Percentiles rank a stretch among this genome's conserved stretches.
These are phyloP conservation scores for Letharia lupina DNA, from an alignment of 495 filamentous ascomycete genomes.

Conservation along the genomic window DNA sequence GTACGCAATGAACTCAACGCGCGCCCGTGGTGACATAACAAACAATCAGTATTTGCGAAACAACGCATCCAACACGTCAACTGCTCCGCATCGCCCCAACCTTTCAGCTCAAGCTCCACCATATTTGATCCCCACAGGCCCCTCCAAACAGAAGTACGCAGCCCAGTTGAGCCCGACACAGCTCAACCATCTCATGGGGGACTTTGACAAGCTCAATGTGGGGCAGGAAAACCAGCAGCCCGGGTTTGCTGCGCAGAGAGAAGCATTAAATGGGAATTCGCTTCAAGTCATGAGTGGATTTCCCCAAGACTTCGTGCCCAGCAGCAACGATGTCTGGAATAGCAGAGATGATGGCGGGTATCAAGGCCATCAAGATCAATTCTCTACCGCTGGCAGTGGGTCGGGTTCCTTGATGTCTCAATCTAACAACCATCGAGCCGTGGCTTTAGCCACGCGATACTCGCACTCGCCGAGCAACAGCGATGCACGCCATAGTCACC, in stretches of 20 bases:
- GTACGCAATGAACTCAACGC: constrained; percentile 13
- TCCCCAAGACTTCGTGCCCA: constrained; percentile 9
- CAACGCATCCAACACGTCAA: constrained; percentile 8
- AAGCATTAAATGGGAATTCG: constrained; percentile 5
- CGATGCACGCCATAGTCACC: constrained; percentile 42
- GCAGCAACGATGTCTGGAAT: constrained; percentile 11
- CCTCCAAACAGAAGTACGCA: constrained; percentile 8
- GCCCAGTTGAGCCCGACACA: constrained; percentile 16
- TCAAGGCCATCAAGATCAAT: constrained; percentile 5
- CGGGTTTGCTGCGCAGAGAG: constrained; percentile 11
- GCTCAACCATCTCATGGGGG: constrained; percentile 17
- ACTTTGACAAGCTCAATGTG: constrained; percentile 21
- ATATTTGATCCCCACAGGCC: constrained; percentile 5
- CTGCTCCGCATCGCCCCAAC: constrained; percentile 17
- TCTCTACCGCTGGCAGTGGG: constrained; percentile 15
- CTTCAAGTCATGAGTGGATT: constrained; percentile 3
- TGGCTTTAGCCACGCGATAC: constrained; percentile 30
- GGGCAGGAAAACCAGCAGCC: constrained; percentile 17
- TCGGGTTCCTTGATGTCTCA: constrained; percentile 14
- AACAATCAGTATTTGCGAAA: constrained; percentile 15
- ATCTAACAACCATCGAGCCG: constrained; percentile 9
- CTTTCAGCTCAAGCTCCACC: constrained; percentile 18
- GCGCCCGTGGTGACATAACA: constrained; percentile 16
- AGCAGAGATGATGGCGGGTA: constrained; percentile 9
- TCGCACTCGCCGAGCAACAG: constrained; percentile 48